Percentiles rank a stretch among this genome's conserved stretches.
Conservation (phyloP, 2,329 filamentous ascomycete species). For the Samsoniella hepiali region DNA sequence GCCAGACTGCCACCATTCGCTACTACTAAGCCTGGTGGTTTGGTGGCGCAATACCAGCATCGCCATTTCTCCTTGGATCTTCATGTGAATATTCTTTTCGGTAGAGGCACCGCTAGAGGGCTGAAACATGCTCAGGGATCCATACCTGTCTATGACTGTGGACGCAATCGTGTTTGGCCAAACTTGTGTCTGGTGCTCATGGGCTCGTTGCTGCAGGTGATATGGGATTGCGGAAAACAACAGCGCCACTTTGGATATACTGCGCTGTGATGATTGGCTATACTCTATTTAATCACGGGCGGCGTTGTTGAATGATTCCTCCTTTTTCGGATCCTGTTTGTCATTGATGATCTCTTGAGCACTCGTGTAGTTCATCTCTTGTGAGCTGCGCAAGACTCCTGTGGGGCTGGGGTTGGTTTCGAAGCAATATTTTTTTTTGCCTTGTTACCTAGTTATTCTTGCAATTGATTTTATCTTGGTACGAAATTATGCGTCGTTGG, state of each 20-base stretch:
- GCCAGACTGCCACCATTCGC: slow-evolving; percentile 42
- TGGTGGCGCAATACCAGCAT: slow-evolving; percentile 18
- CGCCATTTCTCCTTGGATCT: slow-evolving; percentile 28
- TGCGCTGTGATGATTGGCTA: slow-evolving; percentile 9
- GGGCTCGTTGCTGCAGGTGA: not conserved
- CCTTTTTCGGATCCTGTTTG: not conserved
- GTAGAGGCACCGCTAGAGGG: not conserved
- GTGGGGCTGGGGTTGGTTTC: slow-evolving; percentile 3
- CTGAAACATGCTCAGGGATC: not conserved
- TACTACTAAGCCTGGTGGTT: slow-evolving; percentile 35
- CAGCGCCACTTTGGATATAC: slow-evolving; percentile 17
- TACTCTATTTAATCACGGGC: not conserved
- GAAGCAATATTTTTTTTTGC: slow-evolving; percentile 13
- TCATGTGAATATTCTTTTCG: slow-evolving; percentile 19
- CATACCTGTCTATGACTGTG: not conserved
- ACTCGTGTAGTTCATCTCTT: not conserved
- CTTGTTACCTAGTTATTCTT: slow-evolving; percentile 12
- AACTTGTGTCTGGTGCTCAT: not conserved
- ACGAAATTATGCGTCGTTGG: not conserved
- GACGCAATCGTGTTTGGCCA: not conserved
- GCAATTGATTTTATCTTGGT: slow-evolving; percentile 18
- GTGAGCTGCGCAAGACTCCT: slow-evolving; percentile 7
- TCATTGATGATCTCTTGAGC: not conserved
- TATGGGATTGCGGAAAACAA: not conserved
- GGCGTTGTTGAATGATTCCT: slow-evolving; percentile 7